Conservation (phyloP, 208 protist genomes). For the Phytomonas serpens region DNA sequence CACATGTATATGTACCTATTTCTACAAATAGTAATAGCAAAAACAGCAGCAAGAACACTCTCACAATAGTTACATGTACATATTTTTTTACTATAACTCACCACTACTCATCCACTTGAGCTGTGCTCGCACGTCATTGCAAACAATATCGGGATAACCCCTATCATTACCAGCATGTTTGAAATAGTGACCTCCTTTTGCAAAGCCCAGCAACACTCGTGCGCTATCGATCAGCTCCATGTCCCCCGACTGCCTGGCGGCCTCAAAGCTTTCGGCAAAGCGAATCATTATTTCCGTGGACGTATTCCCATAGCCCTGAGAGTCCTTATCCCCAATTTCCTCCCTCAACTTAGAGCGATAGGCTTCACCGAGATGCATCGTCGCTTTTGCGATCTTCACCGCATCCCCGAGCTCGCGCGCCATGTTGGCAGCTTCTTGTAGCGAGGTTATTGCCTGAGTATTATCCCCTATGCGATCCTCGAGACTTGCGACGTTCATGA, state of each 20-base stretch:
- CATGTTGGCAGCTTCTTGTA: slow-evolving; percentile 53
- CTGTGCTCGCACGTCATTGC: slow-evolving; percentile 66
- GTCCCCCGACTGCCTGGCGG: slow-evolving; percentile 43
- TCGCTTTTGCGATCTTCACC: slow-evolving; percentile 57
- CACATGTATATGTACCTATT: not conserved
- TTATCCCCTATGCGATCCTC: slow-evolving; percentile 70
- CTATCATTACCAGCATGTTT: slow-evolving; percentile 50
- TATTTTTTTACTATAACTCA: slow-evolving; percentile 23
- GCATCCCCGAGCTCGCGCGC: slow-evolving; percentile 60
- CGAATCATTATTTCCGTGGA: slow-evolving; percentile 35
- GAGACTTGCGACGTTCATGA: slow-evolving; percentile 58
- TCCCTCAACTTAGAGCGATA: slow-evolving; percentile 44
- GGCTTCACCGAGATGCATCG: slow-evolving; percentile 77
- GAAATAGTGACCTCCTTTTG: slow-evolving; percentile 66
- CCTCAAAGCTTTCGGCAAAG: slow-evolving; percentile 68
- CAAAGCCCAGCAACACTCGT: slow-evolving; percentile 80
- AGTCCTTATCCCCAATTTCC: slow-evolving; percentile 12
- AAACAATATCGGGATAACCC: slow-evolving; percentile 77
- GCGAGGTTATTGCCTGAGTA: slow-evolving; percentile 48
- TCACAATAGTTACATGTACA: not conserved
- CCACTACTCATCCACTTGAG: slow-evolving; percentile 84
- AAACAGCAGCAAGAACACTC: not conserved
- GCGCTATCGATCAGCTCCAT: slow-evolving; percentile 63
- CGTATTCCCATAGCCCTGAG: not conserved
- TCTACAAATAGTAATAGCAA: not conserved